These are phyloP conservation scores for Microdochium nivale DNA, from an alignment of 2,329 filamentous ascomycete species.

Conservation along the genomic window DNA sequence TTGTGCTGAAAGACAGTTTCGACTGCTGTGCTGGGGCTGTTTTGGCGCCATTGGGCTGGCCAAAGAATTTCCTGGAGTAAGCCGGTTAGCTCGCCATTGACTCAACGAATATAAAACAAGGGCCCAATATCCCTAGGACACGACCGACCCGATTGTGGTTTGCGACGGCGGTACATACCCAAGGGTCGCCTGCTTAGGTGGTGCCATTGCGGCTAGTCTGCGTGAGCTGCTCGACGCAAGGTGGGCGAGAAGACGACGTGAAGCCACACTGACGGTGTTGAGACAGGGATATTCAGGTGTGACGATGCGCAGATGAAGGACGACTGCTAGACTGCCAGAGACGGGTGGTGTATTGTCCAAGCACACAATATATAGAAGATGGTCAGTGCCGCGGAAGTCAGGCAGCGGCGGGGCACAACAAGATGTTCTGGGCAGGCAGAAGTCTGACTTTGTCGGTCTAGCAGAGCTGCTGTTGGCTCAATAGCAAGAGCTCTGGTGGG, in stretches of 20 bases:
- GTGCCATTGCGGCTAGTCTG: conserved; percentile 18
- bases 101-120: not conserved
- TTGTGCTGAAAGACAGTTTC: conserved; percentile 67
- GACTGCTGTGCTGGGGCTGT: conserved; percentile 62
- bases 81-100: conserved; percentile 4
- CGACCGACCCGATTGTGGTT: conserved; percentile 22
- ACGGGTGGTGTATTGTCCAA: too few relatives aligned
- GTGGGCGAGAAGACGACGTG: conserved; percentile 10
- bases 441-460: not conserved
- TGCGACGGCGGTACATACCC: conserved; percentile 25
- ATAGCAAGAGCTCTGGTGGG: not conserved
- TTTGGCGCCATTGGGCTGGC: conserved; percentile 51
- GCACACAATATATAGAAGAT: too few relatives aligned
- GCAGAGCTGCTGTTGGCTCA: not conserved
- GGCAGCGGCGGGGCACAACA: too few relatives aligned
- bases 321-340: not conserved
- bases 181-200: conserved; percentile 21
- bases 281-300: not conserved
- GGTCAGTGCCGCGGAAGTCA: too few relatives aligned
- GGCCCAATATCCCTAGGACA: not conserved
- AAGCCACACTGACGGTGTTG: conserved; percentile 13
- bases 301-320: not conserved
- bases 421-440: not conserved
- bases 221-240: conserved; percentile 14
- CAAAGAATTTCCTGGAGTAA: conserved; percentile 74